Base-by-base conservation (phyloP, 768 basidiomycete species). In the Omphalotus guepiniiformis region DNA sequence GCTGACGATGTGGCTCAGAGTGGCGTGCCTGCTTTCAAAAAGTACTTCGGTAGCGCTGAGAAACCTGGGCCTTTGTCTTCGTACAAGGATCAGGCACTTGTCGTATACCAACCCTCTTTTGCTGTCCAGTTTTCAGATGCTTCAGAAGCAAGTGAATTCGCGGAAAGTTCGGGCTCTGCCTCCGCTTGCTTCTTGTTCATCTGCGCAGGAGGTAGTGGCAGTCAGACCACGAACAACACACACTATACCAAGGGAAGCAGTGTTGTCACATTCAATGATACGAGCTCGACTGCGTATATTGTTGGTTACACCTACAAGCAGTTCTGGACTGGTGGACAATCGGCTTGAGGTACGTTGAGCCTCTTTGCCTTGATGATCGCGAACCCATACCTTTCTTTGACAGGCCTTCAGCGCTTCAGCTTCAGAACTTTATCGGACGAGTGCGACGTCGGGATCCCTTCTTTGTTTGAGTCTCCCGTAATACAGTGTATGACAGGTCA, bases 181-280 rank as follows among this genome's bases (percentile, higher is more conserved):
- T 21, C 26, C 9, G 35, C 23, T 6, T 47, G 45, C 26, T 22
- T 47, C 27, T 27, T 47, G 6, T 25, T 47, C 45, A 47, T 47
- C 45, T 47, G 45, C 38, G 9, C 38, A 32, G 45, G 35, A 25
- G 36, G 35, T n/a, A 34, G 27, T 23, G 36, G 45, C 2, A 38
- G 36, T 18, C n/a, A n/a, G 13, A 23, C 45, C 15, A 47, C 13
- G 9, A 47, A 25, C 21, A 47, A 18, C 34, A 38, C 35, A 21
- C 26, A 21, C 6, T 37, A 38, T 23, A 9, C 22, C 3, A 36
- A 35, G n/a, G 36, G 45, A 3, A 38, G 36, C 13, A 36, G 28
- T 28, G 25, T 38, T 16, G 45, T 47, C 26, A 47, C 45, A 16
- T 47, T 37, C 35, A 47, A 47, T 3, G 45, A 47, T 37, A 47